A percentile compares a stretch with the other conserved stretches of the same genome.
phyloP scores from a whole-genome alignment of 2,329 filamentous ascomycete genomes.

The Gyromitra esculenta region DNA sequence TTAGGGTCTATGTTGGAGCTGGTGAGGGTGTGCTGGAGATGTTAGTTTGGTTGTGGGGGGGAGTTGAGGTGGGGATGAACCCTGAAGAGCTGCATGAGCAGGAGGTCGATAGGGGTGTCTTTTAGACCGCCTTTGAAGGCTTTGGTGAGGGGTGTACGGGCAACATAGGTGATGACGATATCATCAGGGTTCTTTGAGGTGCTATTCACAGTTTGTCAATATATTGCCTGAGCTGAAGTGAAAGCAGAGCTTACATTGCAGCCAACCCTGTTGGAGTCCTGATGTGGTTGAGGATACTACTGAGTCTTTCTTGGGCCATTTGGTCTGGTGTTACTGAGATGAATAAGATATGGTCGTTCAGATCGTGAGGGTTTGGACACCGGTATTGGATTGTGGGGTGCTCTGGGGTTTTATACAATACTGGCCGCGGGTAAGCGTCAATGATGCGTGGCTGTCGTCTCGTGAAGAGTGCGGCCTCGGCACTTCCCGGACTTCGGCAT shows the following conservation, averaged over 20 bases:
- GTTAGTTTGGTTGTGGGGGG: conserved; percentile 1
- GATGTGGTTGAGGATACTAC: conserved; percentile 87
- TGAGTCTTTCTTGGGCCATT: conserved; percentile 87
- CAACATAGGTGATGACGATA: conserved; percentile 91
- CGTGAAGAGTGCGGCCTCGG: conserved; percentile 35
- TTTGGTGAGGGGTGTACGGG: conserved; percentile 89
- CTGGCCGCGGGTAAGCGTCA: conserved; percentile 22
- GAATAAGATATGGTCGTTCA: background rate
- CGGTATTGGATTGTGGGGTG: conserved; percentile 8
- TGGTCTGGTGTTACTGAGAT: conserved; percentile 56
- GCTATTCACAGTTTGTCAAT: conserved; percentile 63
- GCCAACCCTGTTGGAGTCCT: conserved; percentile 75
- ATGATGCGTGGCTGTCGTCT: background rate
- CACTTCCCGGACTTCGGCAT: conserved; percentile 32
- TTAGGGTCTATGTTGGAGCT: conserved; percentile 80
- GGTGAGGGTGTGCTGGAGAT: conserved; percentile 68
- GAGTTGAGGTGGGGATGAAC: background rate
- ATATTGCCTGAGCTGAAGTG: background rate
- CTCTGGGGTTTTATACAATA: conserved; percentile 34
- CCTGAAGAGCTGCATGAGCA: conserved; percentile 84
- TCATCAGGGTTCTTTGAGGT: conserved; percentile 94
- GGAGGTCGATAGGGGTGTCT: conserved; percentile 87
- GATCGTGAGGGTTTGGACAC: background rate
- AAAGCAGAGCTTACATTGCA: conserved; percentile 73
- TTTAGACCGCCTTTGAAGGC: conserved; percentile 90